Percentiles rank a stretch among this genome's conserved stretches.
Conservation (phyloP, 495 filamentous ascomycete genomes). For the Trypethelium eluteriae region DNA sequence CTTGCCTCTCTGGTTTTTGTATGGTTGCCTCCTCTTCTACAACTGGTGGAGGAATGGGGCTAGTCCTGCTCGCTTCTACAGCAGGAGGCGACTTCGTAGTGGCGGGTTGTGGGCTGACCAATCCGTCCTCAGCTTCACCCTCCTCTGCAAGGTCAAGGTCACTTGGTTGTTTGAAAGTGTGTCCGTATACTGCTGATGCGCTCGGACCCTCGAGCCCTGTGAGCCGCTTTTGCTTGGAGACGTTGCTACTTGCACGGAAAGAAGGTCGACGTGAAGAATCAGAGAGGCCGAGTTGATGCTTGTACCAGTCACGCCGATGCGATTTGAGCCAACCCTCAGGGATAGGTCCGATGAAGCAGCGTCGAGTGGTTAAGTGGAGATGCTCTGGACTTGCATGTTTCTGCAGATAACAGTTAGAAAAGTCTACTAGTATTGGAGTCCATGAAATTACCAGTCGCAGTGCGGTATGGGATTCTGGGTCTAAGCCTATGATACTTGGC, state of each 20-base stretch:
- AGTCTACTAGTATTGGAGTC: background rate
- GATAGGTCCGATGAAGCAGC: constrained; percentile 62
- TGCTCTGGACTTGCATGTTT: constrained; percentile 57
- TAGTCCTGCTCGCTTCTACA: constrained; percentile 16
- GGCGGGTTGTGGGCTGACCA: background rate
- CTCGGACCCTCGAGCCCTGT: constrained; percentile 39
- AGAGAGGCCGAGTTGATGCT: constrained; percentile 46
- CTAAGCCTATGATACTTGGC: constrained; percentile 16
- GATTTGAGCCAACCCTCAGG: constrained; percentile 61
- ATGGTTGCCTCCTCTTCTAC: background rate
- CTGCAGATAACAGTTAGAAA: constrained; percentile 30
- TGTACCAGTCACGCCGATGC: constrained; percentile 58
- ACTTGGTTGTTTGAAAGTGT: constrained; percentile 42
- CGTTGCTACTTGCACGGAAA: constrained; percentile 45
- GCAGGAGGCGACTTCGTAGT: constrained; percentile 9
- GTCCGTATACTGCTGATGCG: constrained; percentile 31
- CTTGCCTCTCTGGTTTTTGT: background rate
- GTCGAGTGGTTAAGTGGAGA: constrained; percentile 53
- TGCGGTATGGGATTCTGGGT: constrained; percentile 45
- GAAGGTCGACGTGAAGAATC: constrained; percentile 51
- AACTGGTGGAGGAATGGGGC: constrained; percentile 1
- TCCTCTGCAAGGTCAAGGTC: constrained; percentile 32
- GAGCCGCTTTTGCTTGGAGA: constrained; percentile 38
- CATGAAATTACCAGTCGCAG: constrained; percentile 44
- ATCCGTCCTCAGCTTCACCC: constrained; percentile 21